phyloP scores from a whole-genome alignment of 202 grass and related monocot genomes.

The Setaria italica region DNA sequence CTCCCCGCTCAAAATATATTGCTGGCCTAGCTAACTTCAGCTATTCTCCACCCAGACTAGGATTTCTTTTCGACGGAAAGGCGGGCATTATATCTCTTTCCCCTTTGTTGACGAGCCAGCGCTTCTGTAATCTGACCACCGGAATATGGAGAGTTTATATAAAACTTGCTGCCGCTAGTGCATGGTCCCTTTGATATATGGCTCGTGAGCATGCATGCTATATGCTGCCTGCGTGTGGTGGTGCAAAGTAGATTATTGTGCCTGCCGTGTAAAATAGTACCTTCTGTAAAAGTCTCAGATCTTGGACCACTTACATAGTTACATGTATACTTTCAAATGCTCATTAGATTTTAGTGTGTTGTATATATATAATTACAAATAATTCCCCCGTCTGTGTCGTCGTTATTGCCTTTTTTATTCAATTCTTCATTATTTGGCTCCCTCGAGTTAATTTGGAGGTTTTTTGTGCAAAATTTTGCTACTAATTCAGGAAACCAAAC shows the following conservation, averaged over 20 bases:
- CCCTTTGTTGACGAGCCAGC: conserved; percentile 19
- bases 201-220: conserved; percentile 7
- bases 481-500: neutral
- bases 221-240: conserved; percentile 14
- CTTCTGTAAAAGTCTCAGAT: neutral
- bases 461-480: neutral
- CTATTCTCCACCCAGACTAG: conserved; percentile 54
- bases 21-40: conserved; percentile 60
- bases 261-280: neutral
- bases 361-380: no score
- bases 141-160: conserved; percentile 10
- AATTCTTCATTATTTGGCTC: neutral
- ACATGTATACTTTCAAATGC: neutral
- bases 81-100: neutral
- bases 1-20: conserved; percentile 25
- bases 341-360: neutral
- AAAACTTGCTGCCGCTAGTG: neutral
- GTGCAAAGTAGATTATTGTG: conserved; percentile 1
- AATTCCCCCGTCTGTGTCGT: neutral
- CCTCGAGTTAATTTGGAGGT: neutral
- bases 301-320: neutral
- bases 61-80: conserved; percentile 30
- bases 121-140: conserved; percentile 39
- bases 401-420: no score
- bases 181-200: conserved; percentile 28